Conservation (phyloP, 192 early-diverging fungal species). For the Coemansia sp. region DNA sequence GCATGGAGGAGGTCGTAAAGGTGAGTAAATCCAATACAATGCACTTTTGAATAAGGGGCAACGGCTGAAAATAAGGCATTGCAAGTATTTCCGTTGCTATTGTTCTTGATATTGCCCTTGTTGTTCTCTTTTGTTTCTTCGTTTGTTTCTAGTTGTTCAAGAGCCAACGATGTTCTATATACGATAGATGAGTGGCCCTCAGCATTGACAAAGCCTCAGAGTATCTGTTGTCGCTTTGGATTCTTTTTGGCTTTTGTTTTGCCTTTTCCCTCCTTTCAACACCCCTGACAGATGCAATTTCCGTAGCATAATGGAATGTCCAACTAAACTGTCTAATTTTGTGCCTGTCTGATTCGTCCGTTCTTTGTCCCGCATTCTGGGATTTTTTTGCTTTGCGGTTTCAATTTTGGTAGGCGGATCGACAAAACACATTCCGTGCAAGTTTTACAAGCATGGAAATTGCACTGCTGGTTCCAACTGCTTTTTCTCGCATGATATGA, state of each 20-base stretch:
- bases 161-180: not conserved
- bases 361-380: not conserved
- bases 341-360: slow-evolving; percentile 3
- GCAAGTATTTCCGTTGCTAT: slow-evolving; percentile 2
- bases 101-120: not conserved
- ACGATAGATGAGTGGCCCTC: no score
- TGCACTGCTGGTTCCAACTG: slow-evolving; percentile 77
- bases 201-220: not conserved
- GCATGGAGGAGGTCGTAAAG: slow-evolving; percentile 34
- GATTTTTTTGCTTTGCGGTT: slow-evolving; percentile 7
- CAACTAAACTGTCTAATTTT: not conserved
- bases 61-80: not conserved
- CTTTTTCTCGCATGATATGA: slow-evolving; percentile 71
- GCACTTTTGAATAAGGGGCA: not conserved
- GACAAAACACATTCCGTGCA: slow-evolving; percentile 71
- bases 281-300: not conserved
- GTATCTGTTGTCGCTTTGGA: not conserved
- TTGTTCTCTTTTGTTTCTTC: not conserved
- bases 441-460: slow-evolving; percentile 75
- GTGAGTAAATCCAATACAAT: slow-evolving; percentile 16
- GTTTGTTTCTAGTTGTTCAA: not conserved
- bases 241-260: not conserved
- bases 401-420: slow-evolving; percentile 43
- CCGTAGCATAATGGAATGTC: not conserved
- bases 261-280: no score